phyloP scores from a whole-genome alignment of 2,329 filamentous ascomycete genomes.

The Diaporthe aspalathi region DNA sequence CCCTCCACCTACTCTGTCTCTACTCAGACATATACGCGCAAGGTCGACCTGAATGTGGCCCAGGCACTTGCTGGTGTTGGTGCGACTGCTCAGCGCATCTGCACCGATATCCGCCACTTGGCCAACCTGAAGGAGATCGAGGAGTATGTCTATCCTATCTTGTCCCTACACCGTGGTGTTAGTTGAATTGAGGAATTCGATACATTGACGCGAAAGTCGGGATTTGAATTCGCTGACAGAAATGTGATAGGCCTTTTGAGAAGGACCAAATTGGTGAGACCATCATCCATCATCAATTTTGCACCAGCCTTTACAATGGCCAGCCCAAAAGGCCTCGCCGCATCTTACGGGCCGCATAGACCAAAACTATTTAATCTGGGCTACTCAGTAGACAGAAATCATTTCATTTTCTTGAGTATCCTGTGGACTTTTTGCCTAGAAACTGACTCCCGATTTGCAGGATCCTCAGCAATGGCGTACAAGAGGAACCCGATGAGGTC shows the following conservation, averaged over 20 bases:
- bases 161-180: constrained; percentile 54
- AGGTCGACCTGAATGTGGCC: constrained; percentile 83
- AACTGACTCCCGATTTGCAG: background rate
- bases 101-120: constrained; percentile 79
- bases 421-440: background rate
- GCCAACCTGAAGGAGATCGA: constrained; percentile 85
- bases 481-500: constrained; percentile 63
- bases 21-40: constrained; percentile 76
- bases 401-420: background rate
- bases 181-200: no score
- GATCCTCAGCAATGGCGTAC: constrained; percentile 49
- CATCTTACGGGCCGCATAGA: background rate
- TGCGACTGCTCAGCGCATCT: constrained; percentile 81
- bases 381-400: background rate
- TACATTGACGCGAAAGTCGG: background rate
- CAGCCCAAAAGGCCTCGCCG: background rate
- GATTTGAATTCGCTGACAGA: background rate
- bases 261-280: constrained; percentile 76
- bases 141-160: constrained; percentile 72
- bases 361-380: background rate
- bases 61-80: constrained; percentile 85
- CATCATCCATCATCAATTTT: constrained; percentile 53
- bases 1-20: constrained; percentile 69
- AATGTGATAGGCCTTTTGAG: constrained; percentile 19
- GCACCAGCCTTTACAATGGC: background rate